These are phyloP conservation scores for Ailanthus altissimus DNA, from an alignment of 345 rosid genomes.

Conservation along the genomic window DNA sequence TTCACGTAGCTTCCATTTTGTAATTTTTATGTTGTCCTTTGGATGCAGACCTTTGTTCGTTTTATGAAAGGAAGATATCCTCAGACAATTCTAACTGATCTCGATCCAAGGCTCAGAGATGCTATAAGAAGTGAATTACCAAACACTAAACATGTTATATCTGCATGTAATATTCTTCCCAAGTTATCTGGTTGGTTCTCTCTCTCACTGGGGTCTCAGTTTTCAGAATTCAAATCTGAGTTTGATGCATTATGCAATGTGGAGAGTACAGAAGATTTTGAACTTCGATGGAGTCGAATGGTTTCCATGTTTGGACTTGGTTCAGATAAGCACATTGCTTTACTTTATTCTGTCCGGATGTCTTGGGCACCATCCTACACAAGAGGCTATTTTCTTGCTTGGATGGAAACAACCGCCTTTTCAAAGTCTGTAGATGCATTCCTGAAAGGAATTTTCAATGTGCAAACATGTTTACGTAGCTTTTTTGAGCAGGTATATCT, in stretches of 20 bases:
- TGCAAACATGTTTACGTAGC: constrained; percentile 34
- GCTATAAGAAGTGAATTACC: constrained; percentile 45
- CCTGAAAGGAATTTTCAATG: constrained; percentile 31
- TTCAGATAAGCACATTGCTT: constrained; percentile 42
- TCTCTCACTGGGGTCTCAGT: constrained; percentile 36
- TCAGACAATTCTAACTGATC: constrained; percentile 43
- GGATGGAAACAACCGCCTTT: constrained; percentile 32
- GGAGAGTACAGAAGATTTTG: constrained; percentile 46
- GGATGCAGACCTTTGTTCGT: constrained; percentile 34
- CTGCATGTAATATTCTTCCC: constrained; percentile 38
- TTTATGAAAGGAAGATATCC: constrained; percentile 53
- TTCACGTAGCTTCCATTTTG: neutral
- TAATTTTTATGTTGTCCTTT: neutral
- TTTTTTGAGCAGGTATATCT: constrained; percentile 43
- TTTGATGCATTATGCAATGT: constrained; percentile 39
- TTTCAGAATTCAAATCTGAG: constrained; percentile 42
- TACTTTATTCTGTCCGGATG: constrained; percentile 36
- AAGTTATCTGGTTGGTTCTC: constrained; percentile 51
- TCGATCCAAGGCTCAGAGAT: constrained; percentile 42
- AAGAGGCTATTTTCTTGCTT: constrained; percentile 41
- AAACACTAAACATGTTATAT: constrained; percentile 40
- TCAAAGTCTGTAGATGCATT: constrained; percentile 37
- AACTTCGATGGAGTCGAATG: constrained; percentile 44
- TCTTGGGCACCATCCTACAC: constrained; percentile 40
- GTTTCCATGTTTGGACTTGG: constrained; percentile 45